phyloP scores from a whole-genome alignment of 2,329 filamentous ascomycete genomes.

The Phyllosticta citribraziliensis region DNA sequence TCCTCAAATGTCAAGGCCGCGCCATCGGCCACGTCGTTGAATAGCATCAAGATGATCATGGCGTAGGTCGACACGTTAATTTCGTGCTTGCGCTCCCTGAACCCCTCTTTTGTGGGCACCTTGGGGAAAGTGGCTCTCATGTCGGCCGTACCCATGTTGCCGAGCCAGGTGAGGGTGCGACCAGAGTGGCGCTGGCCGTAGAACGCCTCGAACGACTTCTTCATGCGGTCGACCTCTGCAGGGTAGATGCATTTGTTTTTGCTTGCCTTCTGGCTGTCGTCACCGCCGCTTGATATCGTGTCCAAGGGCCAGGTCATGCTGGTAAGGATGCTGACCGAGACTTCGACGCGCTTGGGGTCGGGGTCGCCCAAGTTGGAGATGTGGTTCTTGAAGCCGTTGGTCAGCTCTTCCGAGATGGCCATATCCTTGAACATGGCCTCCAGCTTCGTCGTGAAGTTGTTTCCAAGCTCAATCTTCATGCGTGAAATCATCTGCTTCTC shows the following conservation, averaged over 20 bases:
- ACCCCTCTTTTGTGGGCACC: slow-evolving; percentile 59
- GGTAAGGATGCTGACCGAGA: slow-evolving; percentile 77
- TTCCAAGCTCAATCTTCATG: slow-evolving; percentile 95
- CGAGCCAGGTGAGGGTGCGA: slow-evolving; percentile 75
- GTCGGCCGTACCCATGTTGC: slow-evolving; percentile 72
- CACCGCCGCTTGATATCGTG: slow-evolving; percentile 56
- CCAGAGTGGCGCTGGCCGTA: slow-evolving; percentile 84
- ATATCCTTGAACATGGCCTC: slow-evolving; percentile 99
- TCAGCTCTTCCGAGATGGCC: slow-evolving; percentile 75
- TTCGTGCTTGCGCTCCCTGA: slow-evolving; percentile 68
- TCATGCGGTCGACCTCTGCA: slow-evolving; percentile 60
- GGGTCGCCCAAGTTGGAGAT: slow-evolving; percentile 48
- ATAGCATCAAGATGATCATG: slow-evolving; percentile 81
- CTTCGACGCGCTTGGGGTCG: slow-evolving; percentile 58
- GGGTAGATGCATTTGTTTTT: slow-evolving; percentile 60
- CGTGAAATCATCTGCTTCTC: slow-evolving; percentile 93
- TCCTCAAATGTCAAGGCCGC: slow-evolving; percentile 56
- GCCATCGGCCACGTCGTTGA: slow-evolving; percentile 61
- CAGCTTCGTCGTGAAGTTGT: slow-evolving; percentile 84
- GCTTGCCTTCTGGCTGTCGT: slow-evolving; percentile 37
- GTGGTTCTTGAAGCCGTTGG: slow-evolving; percentile 63
- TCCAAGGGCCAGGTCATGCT: slow-evolving; percentile 94
- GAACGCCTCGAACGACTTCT: slow-evolving; percentile 78
- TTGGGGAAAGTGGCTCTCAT: slow-evolving; percentile 70
- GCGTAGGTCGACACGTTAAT: slow-evolving; percentile 86